These are phyloP conservation scores for Batkoa obscura DNA, from an alignment of 371 early-diverging fungal species.

Conservation along the genomic window DNA sequence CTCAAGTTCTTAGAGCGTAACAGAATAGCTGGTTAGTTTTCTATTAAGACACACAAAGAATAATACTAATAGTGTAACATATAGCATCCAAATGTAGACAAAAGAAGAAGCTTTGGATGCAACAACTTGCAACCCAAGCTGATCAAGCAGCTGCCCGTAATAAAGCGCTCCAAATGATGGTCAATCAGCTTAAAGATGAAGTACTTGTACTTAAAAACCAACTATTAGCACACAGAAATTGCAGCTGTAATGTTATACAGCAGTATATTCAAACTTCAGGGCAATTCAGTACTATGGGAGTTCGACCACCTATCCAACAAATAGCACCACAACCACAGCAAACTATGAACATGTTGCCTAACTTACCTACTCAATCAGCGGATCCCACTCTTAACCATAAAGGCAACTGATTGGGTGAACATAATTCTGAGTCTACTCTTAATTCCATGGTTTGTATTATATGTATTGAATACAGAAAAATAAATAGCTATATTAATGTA, in stretches of 20 bases:
- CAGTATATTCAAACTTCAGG: conserved; percentile 19
- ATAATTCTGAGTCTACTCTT: too few relatives aligned
- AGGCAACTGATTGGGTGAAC: too few relatives aligned
- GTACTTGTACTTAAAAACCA: conserved; percentile 39
- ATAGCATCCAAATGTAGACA: conserved; percentile 56
- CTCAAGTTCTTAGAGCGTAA: conserved; percentile 50
- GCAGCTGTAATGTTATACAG: conserved; percentile 31
- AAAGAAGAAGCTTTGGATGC: conserved; percentile 52
- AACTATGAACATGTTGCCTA: too few relatives aligned
- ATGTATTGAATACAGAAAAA: too few relatives aligned
- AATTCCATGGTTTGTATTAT: too few relatives aligned
- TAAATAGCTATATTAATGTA: too few relatives aligned
- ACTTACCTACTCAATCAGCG: too few relatives aligned
- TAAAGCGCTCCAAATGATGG: conserved; percentile 28
- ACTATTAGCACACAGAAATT: conserved; percentile 37
- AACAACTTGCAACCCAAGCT: conserved; percentile 37
- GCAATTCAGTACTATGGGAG: conserved; percentile 5
- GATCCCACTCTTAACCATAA: too few relatives aligned
- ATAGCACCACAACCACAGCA: too few relatives aligned
- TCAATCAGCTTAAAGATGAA: conserved; percentile 41
- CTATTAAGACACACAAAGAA: not conserved
- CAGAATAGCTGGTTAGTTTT: conserved; percentile 27
- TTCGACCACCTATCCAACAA: not conserved
- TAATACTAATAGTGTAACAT: not conserved
- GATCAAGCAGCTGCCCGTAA: conserved; percentile 32